A percentile compares a stretch with the other conserved stretches of the same genome.
phyloP scores from a whole-genome alignment of 768 basidiomycete species.

The Lactarius trivialis region DNA sequence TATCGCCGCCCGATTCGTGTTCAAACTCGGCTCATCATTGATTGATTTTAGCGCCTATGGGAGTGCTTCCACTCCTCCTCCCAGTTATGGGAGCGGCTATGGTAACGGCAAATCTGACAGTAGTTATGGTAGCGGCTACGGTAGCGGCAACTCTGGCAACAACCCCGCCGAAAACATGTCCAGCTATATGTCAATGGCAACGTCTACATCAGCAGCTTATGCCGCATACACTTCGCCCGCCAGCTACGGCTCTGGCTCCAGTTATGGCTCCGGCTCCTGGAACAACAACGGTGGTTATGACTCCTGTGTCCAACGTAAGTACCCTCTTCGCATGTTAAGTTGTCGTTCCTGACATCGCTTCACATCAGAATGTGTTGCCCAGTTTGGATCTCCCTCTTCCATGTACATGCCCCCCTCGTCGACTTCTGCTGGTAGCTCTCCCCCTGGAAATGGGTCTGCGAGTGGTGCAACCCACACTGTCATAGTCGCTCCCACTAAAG shows the following conservation, averaged over 20 bases:
- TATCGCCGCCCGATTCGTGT: no score
- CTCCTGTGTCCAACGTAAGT: conserved; percentile 65
- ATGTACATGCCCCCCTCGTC: conserved; percentile 29
- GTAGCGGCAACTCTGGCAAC: conserved; percentile 3
- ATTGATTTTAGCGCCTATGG: conserved; percentile 19
- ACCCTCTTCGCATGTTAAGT: neutral
- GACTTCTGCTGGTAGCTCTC: conserved; percentile 27
- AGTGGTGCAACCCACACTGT: conserved; percentile 61
- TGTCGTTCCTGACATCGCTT: neutral
- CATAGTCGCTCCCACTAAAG: conserved; percentile 70
- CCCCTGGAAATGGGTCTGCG: conserved; percentile 29
- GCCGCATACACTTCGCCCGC: conserved; percentile 36
- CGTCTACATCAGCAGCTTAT: neutral
- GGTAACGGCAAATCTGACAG: neutral
- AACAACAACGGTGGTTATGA: conserved; percentile 49
- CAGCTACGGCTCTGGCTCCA: neutral
- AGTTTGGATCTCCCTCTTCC: conserved; percentile 40
- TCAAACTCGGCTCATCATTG: neutral
- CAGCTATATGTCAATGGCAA: conserved; percentile 16
- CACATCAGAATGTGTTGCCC: conserved; percentile 54
- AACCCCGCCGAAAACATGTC: no score
- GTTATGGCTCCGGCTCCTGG: conserved; percentile 64
- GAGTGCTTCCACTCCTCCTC: neutral
- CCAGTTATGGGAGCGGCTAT: no score
- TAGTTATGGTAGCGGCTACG: no score